A percentile compares a stretch with the other conserved stretches of the same genome.
Evolutionary conservation across 2,329 filamentous ascomycete species (phyloP).

Genomic region (Calonectria fujianensis): DNA sequence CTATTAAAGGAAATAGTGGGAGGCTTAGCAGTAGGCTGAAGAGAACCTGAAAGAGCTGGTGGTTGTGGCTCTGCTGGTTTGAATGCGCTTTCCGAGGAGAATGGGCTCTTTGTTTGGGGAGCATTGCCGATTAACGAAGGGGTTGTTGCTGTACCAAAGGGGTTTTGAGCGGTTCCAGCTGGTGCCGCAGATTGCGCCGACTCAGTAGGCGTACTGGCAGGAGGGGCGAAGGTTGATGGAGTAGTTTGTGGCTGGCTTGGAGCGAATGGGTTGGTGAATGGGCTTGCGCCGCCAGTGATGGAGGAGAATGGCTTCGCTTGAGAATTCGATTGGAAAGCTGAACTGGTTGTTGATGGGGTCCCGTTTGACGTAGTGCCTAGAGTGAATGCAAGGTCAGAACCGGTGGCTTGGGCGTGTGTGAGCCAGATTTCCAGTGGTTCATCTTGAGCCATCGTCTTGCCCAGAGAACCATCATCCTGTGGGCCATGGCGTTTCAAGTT

Average conservation of each 20-base stretch:
- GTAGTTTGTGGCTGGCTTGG: constrained; percentile 26
- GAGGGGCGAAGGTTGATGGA: constrained; percentile 30
- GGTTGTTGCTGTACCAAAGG: constrained; percentile 44
- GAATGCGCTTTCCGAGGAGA: constrained; percentile 34
- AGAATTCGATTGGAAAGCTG: constrained; percentile 45
- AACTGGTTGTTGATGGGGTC: constrained; percentile 39
- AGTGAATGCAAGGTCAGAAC: constrained; percentile 56
- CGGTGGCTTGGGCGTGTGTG: constrained; percentile 52
- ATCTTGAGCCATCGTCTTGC: constrained; percentile 50
- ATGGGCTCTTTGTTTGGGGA: constrained; percentile 39
- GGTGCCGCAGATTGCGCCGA: constrained; percentile 23
- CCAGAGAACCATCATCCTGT: constrained; percentile 42
- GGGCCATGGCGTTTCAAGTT: constrained; percentile 52
- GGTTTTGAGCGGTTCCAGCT: constrained; percentile 36
- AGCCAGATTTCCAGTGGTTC: constrained; percentile 57
- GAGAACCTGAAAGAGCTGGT: constrained; percentile 19
- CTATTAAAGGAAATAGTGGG: constrained; percentile 20
- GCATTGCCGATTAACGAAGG: constrained; percentile 23
- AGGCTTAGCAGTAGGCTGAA: constrained; percentile 39
- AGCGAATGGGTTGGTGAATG: constrained; percentile 50
- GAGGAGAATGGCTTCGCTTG: constrained; percentile 53
- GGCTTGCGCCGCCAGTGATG: constrained; percentile 18
- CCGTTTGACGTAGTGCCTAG: constrained; percentile 54
- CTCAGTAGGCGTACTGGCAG: constrained; percentile 21
- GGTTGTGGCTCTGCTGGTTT: constrained; percentile 14